phyloP scores from a whole-genome alignment of 345 rosid species.

The Euphorbia pulcherrima region DNA sequence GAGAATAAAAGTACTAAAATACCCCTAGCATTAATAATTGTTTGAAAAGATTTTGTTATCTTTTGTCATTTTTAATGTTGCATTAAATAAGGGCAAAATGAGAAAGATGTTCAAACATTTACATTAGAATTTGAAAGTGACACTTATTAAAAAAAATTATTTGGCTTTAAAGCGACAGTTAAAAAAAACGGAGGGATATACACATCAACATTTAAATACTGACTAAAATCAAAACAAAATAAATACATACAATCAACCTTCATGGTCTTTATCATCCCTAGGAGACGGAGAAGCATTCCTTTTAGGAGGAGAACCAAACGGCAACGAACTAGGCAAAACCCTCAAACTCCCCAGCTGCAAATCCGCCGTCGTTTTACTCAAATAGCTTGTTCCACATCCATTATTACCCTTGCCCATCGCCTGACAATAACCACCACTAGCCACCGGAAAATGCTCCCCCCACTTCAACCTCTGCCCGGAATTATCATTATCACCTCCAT shows the following conservation, averaged over 20 bases:
- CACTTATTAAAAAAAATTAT: too few species aligned
- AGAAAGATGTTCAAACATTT: too few species aligned
- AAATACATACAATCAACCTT: slow-evolving; percentile 13
- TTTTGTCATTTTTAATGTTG: too few species aligned
- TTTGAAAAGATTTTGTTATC: too few species aligned
- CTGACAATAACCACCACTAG: slow-evolving; percentile 3
- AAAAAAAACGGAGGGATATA: too few species aligned
- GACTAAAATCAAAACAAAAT: background rate
- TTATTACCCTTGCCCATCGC: slow-evolving; percentile 15
- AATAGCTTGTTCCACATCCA: slow-evolving; percentile 33
- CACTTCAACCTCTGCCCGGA: slow-evolving; percentile 27
- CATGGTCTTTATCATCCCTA: slow-evolving; percentile 26
- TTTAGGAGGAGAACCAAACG: slow-evolving; percentile 31
- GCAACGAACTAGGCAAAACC: slow-evolving; percentile 35
- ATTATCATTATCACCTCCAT: background rate
- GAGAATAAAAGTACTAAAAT: too few species aligned
- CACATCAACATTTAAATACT: background rate
- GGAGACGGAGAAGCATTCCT: slow-evolving; percentile 39
- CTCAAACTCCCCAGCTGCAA: slow-evolving; percentile 31
- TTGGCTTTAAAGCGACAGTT: too few species aligned
- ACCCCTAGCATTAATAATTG: too few species aligned
- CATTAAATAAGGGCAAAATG: too few species aligned
- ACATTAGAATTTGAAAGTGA: too few species aligned
- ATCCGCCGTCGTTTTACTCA: slow-evolving; percentile 26
- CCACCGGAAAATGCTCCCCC: slow-evolving; percentile 20